phyloP scores from a whole-genome alignment of 306 rosid genomes.

The Trifolium dubium region DNA sequence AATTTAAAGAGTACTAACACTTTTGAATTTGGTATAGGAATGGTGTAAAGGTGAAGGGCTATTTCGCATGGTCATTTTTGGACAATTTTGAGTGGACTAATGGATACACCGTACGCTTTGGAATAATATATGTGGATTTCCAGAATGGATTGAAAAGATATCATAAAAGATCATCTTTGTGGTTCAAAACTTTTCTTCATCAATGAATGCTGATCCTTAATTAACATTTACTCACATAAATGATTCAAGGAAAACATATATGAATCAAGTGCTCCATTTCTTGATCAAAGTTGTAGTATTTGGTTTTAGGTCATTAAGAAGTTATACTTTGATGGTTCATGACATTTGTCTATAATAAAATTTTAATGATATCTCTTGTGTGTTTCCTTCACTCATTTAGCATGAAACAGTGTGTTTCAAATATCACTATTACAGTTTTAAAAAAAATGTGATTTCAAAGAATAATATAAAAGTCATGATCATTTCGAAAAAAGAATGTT shows the following conservation, averaged over 20 bases:
- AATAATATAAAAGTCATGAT: too few species aligned
- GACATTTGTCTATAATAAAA: background rate
- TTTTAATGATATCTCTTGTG: background rate
- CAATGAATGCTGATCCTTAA: background rate
- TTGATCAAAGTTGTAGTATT: background rate
- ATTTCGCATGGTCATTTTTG: slow-evolving; percentile 70
- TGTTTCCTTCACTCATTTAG: too few species aligned
- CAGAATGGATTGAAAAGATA: slow-evolving; percentile 53
- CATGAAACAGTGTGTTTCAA: too few species aligned
- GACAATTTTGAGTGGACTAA: slow-evolving; percentile 66
- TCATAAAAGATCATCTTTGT: slow-evolving; percentile 61
- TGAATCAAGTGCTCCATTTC: slow-evolving; percentile 16
- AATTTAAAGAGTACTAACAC: background rate
- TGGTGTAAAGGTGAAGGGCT: slow-evolving; percentile 68
- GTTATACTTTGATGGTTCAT: slow-evolving; percentile 12
- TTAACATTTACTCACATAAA: background rate
- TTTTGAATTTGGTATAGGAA: slow-evolving; percentile 41
- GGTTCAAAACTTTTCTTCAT: slow-evolving; percentile 64
- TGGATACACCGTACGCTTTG: slow-evolving; percentile 63
- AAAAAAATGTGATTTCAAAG: too few species aligned
- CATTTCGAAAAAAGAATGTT: too few species aligned
- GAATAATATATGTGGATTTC: slow-evolving; percentile 59
- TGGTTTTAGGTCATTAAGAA: slow-evolving; percentile 12
- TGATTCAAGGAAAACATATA: background rate
- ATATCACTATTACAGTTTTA: too few species aligned